Percentiles rank a stretch among this genome's conserved stretches.
phyloP scores from a whole-genome alignment of 2,329 filamentous ascomycete species.

The Thielaviopsis musarum region DNA sequence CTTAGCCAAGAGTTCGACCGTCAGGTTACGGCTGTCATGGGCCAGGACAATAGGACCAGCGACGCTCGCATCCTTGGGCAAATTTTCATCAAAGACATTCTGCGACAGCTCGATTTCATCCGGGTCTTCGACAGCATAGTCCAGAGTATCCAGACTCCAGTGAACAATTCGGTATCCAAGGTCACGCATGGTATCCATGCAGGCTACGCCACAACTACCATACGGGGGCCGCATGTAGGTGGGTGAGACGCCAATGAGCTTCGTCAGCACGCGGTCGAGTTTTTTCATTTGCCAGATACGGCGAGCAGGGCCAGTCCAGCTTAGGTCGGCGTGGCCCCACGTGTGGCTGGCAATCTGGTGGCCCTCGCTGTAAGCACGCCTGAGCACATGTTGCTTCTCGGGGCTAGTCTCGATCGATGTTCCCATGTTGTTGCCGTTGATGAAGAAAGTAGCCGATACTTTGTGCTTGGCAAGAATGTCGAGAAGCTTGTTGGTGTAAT shows the following conservation, averaged over 20 bases:
- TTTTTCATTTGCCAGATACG: slow-evolving; percentile 25
- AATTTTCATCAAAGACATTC: slow-evolving; percentile 17
- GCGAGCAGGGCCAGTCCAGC: slow-evolving; percentile 19
- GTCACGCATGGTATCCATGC: slow-evolving; percentile 19
- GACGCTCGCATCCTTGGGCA: slow-evolving; percentile 14
- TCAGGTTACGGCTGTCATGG: slow-evolving; percentile 34
- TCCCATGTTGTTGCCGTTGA: slow-evolving; percentile 22
- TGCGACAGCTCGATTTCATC: slow-evolving; percentile 32
- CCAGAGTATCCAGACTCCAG: slow-evolving; percentile 43
- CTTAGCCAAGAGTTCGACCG: slow-evolving; percentile 24
- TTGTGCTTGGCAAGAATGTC: slow-evolving; percentile 20
- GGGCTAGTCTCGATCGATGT: slow-evolving; percentile 13
- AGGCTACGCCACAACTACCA: slow-evolving; percentile 24
- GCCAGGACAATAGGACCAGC: slow-evolving; percentile 33
- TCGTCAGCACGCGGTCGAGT: slow-evolving; percentile 28
- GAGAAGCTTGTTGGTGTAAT: slow-evolving; percentile 26
- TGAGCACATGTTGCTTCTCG: slow-evolving; percentile 15
- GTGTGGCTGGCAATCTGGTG: slow-evolving; percentile 44
- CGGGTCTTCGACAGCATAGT: slow-evolving; percentile 36
- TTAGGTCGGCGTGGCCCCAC: slow-evolving; percentile 30
- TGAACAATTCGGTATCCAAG: slow-evolving; percentile 40
- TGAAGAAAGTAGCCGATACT: slow-evolving; percentile 23
- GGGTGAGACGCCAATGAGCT: slow-evolving; percentile 25
- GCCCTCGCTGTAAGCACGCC: slow-evolving; percentile 32
- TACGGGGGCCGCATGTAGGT: slow-evolving; percentile 30